Evolutionary conservation across 345 rosid species (phyloP).

Genomic region (Syzygium aqueum): DNA sequence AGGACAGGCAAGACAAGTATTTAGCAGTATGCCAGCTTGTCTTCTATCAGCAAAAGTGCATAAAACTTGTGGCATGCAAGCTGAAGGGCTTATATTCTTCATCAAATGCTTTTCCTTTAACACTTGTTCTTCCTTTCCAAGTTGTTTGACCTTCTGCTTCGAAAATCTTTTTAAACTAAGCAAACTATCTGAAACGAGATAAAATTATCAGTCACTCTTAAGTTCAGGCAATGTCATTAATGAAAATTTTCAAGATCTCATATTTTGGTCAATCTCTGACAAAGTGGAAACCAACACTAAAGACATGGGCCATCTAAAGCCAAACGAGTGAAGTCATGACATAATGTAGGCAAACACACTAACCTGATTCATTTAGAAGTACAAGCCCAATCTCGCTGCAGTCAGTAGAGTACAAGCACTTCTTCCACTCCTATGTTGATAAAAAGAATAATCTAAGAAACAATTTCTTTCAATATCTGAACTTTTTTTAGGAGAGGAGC

Average conservation of each 20-base stretch:
- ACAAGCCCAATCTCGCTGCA: slow-evolving; percentile 89
- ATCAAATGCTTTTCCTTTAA: slow-evolving; percentile 73
- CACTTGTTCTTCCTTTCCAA: slow-evolving; percentile 87
- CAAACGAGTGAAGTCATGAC: background rate
- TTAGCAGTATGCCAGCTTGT: slow-evolving; percentile 63
- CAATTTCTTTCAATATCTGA: slow-evolving; percentile 1
- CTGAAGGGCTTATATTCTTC: slow-evolving; percentile 48
- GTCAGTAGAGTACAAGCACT: slow-evolving; percentile 67
- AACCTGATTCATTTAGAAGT: slow-evolving; percentile 52
- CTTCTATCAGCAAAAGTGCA: slow-evolving; percentile 59
- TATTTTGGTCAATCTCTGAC: background rate
- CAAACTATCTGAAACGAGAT: slow-evolving; percentile 26
- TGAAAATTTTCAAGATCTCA: background rate
- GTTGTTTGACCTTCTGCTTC: slow-evolving; percentile 61
- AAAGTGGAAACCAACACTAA: background rate
- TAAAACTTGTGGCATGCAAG: slow-evolving; percentile 61
- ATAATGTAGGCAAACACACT: slow-evolving; percentile 2
- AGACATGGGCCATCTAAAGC: background rate
- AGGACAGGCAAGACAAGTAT: slow-evolving; percentile 70
- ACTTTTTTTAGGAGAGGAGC: background rate
- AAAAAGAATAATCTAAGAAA: slow-evolving; percentile 6
- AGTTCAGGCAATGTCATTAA: background rate
- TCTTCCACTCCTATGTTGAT: slow-evolving; percentile 63
- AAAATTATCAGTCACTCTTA: background rate
- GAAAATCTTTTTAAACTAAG: slow-evolving; percentile 82